Base-by-base conservation (phyloP, 2,329 filamentous ascomycete species). In the Fusarium protoensiforme region DNA sequence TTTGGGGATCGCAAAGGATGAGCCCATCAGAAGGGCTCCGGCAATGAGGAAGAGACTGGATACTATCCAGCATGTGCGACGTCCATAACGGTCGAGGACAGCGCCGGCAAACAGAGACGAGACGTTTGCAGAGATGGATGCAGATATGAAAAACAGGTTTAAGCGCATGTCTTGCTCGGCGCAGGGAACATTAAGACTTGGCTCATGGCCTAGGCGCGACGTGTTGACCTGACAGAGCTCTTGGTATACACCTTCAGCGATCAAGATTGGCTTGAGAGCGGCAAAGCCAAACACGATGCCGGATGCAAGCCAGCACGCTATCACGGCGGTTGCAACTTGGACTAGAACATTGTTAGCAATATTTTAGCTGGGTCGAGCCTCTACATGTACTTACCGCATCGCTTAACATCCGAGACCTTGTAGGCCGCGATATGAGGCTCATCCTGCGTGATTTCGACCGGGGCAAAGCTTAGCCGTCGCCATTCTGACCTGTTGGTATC, bases 141-240 rank as follows among this genome's bases (percentile, higher is more conserved):
- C 94, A 16, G 94, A 88, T 5, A 95, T 96, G 84, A 98, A 98
- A 92, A 97, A 96, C 65, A 97, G 84, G 79, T 97, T 97, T 61
- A 97, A 86, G 63, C 87, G 87, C 64, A 91, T 88, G 13, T 80
- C 78, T 31, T 80, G 79, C 77, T 90, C 87, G 22, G 86, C 81
- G 71, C 87, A 89, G 0, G 85, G 77, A 1, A 75, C 54, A 4
- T 51, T 16, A 3, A 43, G 84, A 31, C 86, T 77, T 18, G 77
- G 76, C n/a, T 78, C 72, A 2, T 77, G 65, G 7, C 65, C 60
- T 8, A 65, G 61, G 8, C 3, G 14, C 3, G n/a, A 24, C 0
- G 31, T 64, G 3, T 67, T 78, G 41, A 77, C 78, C 11, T 79
- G 68, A 78, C 93, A 96, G 27, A 87, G 83, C 41, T 93, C 86